phyloP scores from a whole-genome alignment of 768 basidiomycete species.

The Panellus pusillus region DNA sequence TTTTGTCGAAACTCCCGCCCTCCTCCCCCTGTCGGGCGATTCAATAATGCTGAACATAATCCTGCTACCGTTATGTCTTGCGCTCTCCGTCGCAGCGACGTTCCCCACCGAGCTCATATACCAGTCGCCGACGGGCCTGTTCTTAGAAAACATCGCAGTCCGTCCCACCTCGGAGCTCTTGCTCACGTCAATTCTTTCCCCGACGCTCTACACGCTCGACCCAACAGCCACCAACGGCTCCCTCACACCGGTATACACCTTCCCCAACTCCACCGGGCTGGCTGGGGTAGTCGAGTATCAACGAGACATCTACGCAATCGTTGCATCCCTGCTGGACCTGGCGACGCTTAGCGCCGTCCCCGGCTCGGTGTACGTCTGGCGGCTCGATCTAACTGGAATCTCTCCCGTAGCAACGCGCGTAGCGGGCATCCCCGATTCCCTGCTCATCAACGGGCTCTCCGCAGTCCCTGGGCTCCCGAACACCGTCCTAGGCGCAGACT shows the following conservation, averaged over 20 bases:
- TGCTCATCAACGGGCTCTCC: background rate
- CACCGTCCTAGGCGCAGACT: background rate
- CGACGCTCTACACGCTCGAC: conserved; percentile 2
- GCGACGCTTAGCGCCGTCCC: background rate
- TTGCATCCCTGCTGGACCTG: background rate
- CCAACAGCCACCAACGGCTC: background rate
- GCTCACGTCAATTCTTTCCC: background rate
- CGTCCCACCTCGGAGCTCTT: background rate
- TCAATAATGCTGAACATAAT: too few species aligned
- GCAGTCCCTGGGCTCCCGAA: background rate
- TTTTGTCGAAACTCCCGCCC: too few species aligned
- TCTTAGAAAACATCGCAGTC: conserved; percentile 3
- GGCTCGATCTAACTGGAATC: background rate
- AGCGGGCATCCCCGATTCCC: background rate
- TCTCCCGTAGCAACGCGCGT: background rate
- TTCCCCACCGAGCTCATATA: background rate
- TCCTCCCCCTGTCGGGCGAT: too few species aligned
- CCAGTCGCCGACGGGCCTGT: background rate
- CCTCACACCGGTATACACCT: background rate
- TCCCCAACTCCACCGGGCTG: conserved; percentile 1
- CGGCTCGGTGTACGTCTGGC: background rate
- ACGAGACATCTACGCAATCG: background rate
- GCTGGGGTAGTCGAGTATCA: conserved; percentile 1
- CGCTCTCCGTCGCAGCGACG: background rate
- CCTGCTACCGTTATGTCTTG: too few species aligned